Conservation (phyloP, 192 early-diverging fungal genomes). For the Gryganskiella cystojenkinii region DNA sequence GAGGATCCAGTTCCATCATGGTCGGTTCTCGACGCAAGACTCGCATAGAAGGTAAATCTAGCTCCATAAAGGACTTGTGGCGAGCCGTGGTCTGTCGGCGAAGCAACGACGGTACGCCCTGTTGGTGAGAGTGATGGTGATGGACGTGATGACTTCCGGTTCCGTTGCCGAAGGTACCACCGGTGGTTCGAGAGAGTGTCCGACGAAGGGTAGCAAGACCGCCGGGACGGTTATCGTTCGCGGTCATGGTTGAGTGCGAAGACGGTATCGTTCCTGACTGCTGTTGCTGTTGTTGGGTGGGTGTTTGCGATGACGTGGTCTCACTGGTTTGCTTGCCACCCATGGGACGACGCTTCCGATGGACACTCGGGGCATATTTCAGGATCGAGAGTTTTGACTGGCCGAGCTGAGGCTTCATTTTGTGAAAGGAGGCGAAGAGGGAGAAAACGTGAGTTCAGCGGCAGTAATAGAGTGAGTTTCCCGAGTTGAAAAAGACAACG, state of each 20-base stretch:
- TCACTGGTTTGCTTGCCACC: conserved; percentile 8
- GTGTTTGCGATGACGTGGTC: neutral
- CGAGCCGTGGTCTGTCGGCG: conserved; percentile 32
- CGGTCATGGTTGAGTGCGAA: too few relatives aligned
- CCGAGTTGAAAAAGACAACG: too few relatives aligned
- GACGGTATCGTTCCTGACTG: neutral
- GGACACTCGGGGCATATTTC: conserved; percentile 41
- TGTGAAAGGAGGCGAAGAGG: neutral
- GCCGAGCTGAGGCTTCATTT: conserved; percentile 47
- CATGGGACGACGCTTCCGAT: conserved; percentile 41
- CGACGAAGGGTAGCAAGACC: neutral
- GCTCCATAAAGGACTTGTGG: conserved; percentile 43
- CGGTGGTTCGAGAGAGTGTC: neutral
- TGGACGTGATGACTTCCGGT: neutral
- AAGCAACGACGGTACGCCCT: conserved; percentile 13
- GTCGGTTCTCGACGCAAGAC: conserved; percentile 39
- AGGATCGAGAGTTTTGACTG: conserved; percentile 39
- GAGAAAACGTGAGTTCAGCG: neutral
- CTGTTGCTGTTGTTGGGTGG: neutral
- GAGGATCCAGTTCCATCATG: conserved; percentile 49
- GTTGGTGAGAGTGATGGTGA: conserved; percentile 5
- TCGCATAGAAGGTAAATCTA: conserved; percentile 39
- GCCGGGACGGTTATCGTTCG: neutral
- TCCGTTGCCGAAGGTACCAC: neutral
- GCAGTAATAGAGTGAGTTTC: neutral